Percentiles rank a stretch among this genome's conserved stretches.
Evolutionary conservation across 2,329 filamentous ascomycete genomes (phyloP).

Genomic region (Thielaviopsis ethacetica): DNA sequence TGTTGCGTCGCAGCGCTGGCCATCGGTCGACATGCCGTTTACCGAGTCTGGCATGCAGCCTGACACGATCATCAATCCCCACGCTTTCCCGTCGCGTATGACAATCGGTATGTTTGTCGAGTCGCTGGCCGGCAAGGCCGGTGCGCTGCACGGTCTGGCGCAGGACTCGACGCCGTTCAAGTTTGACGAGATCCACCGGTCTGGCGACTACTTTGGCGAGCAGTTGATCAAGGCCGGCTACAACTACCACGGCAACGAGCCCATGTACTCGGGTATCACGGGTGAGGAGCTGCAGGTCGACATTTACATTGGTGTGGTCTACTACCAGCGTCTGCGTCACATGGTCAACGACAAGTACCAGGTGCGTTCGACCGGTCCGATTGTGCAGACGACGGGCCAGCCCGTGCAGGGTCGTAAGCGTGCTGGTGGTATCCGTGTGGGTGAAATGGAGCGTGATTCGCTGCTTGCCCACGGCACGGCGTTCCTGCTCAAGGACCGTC

Average conservation of each 20-base stretch:
- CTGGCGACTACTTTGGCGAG: slow-evolving; percentile 87
- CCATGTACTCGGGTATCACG: slow-evolving; percentile 95
- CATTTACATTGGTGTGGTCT: slow-evolving; percentile 92
- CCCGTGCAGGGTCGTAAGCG: slow-evolving; percentile 94
- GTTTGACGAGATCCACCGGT: slow-evolving; percentile 83
- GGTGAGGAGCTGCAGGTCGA: slow-evolving; percentile 86
- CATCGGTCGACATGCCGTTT: slow-evolving; percentile 85
- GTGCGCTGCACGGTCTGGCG: slow-evolving; percentile 83
- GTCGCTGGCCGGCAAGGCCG: slow-evolving; percentile 87
- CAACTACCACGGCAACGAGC: slow-evolving; percentile 97
- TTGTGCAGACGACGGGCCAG: slow-evolving; percentile 80
- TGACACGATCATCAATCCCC: slow-evolving; percentile 96
- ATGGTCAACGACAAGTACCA: slow-evolving; percentile 99
- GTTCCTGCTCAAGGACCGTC: slow-evolving; percentile 82
- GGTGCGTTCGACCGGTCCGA: slow-evolving; percentile 85
- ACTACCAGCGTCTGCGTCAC: slow-evolving; percentile 94
- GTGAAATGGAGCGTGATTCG: slow-evolving; percentile 97
- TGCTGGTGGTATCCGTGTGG: slow-evolving; percentile 95
- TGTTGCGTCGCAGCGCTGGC: slow-evolving; percentile 94
- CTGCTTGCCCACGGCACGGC: slow-evolving; percentile 89
- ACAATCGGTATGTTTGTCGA: slow-evolving; percentile 99
- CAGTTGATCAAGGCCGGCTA: slow-evolving; percentile 91
- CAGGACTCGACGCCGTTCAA: slow-evolving; percentile 93
- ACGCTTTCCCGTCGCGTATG: slow-evolving; percentile 98
- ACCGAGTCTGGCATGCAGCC: slow-evolving; percentile 92